Conservation (phyloP, 2,329 filamentous ascomycete genomes). For the Cyphellophora attinorum region DNA sequence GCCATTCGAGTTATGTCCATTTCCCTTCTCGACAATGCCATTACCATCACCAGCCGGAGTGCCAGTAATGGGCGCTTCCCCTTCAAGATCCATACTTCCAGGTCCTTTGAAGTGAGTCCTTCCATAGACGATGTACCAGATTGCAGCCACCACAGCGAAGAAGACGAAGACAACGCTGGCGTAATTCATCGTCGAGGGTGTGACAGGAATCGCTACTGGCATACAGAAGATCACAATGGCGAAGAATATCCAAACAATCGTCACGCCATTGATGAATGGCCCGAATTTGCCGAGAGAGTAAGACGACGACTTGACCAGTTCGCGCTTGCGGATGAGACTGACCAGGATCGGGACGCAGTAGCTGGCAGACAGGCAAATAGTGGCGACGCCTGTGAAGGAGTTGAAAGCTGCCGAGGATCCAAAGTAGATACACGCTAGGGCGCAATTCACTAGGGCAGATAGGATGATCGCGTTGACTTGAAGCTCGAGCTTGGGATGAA, state of each 20-base stretch:
- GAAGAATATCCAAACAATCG: constrained; percentile 39
- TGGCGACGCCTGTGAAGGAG: constrained; percentile 27
- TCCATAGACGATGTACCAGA: constrained; percentile 56
- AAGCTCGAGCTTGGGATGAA: constrained; percentile 9
- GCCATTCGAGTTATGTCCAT: too few species aligned
- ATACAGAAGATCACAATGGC: constrained; percentile 41
- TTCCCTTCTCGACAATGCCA: too few species aligned
- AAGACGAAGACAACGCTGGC: constrained; percentile 28
- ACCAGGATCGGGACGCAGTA: constrained; percentile 39
- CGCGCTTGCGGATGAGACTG: constrained; percentile 34
- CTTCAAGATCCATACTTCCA: background rate
- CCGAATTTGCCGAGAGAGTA: constrained; percentile 40
- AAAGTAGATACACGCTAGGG: constrained; percentile 32
- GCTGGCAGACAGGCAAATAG: constrained; percentile 37
- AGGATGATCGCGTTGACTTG: constrained; percentile 10
- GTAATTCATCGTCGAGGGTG: constrained; percentile 31
- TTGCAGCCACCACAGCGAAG: constrained; percentile 32
- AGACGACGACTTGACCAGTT: constrained; percentile 35
- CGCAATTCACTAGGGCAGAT: constrained; percentile 34
- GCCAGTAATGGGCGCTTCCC: too few species aligned
- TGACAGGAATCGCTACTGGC: constrained; percentile 27
- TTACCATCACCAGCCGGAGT: too few species aligned
- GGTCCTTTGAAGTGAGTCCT: constrained; percentile 57
- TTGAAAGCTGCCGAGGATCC: constrained; percentile 14
- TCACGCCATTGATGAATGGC: constrained; percentile 31